These are phyloP conservation scores for Parascedosporium putredinis DNA, from an alignment of 2,329 filamentous ascomycete species.

Conservation along the genomic window DNA sequence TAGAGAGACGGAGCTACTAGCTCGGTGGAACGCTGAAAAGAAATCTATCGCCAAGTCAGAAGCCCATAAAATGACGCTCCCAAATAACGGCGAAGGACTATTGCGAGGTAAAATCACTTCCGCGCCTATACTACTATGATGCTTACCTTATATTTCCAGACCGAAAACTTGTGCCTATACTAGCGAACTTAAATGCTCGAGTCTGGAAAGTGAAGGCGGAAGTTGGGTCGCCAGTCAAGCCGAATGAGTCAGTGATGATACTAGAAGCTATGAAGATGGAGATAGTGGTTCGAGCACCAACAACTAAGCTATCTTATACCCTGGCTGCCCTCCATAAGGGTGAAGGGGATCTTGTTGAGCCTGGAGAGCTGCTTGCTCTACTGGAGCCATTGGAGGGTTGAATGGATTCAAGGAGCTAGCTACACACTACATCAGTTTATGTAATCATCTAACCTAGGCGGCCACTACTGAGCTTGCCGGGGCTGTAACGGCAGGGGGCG, in stretches of 20 bases:
- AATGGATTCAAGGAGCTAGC: too few species aligned
- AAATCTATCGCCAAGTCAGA: conserved; percentile 10
- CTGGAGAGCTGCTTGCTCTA: neutral
- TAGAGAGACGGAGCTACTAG: conserved; percentile 18
- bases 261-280: conserved; percentile 51
- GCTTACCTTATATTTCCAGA: neutral
- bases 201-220: conserved; percentile 41
- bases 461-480: too few species aligned
- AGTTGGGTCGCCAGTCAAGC: conserved; percentile 28
- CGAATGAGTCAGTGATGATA: conserved; percentile 32
- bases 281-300: conserved; percentile 27
- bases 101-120: neutral
- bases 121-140: neutral
- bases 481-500: too few species aligned
- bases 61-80: conserved; percentile 9
- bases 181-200: conserved; percentile 28
- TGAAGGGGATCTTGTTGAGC: neutral
- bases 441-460: too few species aligned
- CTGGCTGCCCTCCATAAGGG: neutral
- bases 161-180: neutral
- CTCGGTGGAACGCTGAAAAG: conserved; percentile 19
- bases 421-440: too few species aligned
- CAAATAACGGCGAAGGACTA: neutral
- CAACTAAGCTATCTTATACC: neutral
- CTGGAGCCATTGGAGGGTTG: too few species aligned